A percentile compares a stretch with the other conserved stretches of the same genome.
These are phyloP conservation scores for Blechomonas ayalai DNA, from an alignment of 208 protist species.

Conservation along the genomic window DNA sequence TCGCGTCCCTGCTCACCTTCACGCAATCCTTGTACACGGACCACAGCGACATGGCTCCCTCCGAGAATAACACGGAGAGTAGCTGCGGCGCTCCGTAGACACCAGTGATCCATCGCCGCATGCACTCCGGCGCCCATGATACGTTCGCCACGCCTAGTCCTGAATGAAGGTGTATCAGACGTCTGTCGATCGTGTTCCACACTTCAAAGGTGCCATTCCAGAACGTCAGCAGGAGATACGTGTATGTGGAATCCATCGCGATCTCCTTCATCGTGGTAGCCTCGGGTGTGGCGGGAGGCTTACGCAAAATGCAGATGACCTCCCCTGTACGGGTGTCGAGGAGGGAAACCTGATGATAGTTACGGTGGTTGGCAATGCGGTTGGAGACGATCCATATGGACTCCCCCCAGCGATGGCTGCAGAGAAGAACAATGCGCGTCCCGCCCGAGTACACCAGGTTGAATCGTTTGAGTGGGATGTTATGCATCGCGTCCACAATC, in stretches of 20 bases:
- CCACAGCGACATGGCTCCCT: conserved; percentile 68
- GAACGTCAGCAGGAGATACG: conserved; percentile 63
- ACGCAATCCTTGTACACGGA: conserved; percentile 71
- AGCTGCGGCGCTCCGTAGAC: conserved; percentile 61
- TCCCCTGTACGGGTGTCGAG: conserved; percentile 68
- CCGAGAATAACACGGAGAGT: conserved; percentile 62
- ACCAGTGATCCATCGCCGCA: conserved; percentile 41
- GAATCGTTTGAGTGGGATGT: conserved; percentile 40
- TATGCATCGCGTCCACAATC: conserved; percentile 54
- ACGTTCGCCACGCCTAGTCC: conserved; percentile 61
- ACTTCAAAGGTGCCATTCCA: conserved; percentile 79
- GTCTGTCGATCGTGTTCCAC: conserved; percentile 51
- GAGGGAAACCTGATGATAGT: conserved; percentile 76
- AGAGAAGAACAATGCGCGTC: conserved; percentile 63
- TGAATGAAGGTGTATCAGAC: conserved; percentile 64
- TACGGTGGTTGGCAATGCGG: conserved; percentile 20
- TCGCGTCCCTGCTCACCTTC: conserved; percentile 52
- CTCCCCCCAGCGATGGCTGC: conserved; percentile 48
- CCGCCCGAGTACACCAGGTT: conserved; percentile 68
- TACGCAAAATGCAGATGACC: conserved; percentile 55
- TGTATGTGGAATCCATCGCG: conserved; percentile 33
- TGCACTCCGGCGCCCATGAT: conserved; percentile 63
- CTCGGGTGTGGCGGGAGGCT: conserved; percentile 47
- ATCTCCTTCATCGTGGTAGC: conserved; percentile 53
- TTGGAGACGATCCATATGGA: conserved; percentile 72